These are phyloP conservation scores for Tetrahymena borealis DNA, from an alignment of 73 alveolate species.

Conservation along the genomic window DNA sequence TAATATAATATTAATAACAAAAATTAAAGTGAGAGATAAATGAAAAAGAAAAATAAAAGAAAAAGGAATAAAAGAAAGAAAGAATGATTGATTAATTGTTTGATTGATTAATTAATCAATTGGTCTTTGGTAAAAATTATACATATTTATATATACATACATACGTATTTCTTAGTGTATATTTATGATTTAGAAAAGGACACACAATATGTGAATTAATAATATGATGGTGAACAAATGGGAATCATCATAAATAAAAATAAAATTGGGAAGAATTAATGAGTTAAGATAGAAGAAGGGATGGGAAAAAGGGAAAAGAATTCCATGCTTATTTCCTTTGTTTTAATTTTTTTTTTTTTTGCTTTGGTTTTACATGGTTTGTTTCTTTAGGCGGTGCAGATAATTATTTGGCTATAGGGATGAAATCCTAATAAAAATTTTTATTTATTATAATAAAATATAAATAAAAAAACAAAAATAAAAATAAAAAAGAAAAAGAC, in stretches of 20 bases:
- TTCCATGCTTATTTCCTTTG: not conserved
- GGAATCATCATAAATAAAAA: not conserved
- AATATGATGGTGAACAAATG: not conserved
- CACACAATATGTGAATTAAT: not conserved
- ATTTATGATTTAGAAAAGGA: not conserved
- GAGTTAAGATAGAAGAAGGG: not conserved
- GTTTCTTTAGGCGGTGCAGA: not conserved
- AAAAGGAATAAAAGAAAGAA: not conserved
- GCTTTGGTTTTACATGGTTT: not conserved
- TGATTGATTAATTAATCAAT: not conserved
- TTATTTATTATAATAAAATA: not conserved
- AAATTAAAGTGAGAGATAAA: not conserved
- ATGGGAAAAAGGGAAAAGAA: not conserved
- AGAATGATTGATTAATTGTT: not conserved
- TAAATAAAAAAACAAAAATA: not conserved
- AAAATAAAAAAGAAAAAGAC: constrained; percentile 1
- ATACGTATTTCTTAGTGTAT: too few species aligned
- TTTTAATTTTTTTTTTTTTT: not conserved
- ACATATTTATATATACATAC: too few species aligned
- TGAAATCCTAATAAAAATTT: not conserved
- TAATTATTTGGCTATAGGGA: not conserved
- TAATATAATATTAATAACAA: not conserved
- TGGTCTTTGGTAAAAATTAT: not conserved
- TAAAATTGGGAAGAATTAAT: not conserved
- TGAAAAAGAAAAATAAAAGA: not conserved